Evolutionary conservation across 345 rosid species (phyloP), one percentile per base, ranked within the genome.

Genomic region (Camelina hispida): DNA sequence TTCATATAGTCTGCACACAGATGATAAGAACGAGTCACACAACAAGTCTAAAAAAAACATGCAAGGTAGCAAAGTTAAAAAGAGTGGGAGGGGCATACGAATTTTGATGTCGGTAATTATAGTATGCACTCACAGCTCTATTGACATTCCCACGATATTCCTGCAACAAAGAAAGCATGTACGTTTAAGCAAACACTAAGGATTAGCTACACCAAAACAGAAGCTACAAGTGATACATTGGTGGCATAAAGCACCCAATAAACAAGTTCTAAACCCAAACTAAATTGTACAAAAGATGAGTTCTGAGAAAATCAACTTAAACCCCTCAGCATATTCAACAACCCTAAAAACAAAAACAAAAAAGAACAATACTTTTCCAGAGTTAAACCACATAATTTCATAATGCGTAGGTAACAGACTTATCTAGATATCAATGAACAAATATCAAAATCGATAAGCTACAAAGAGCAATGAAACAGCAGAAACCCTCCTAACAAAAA

Each of bases 111-210:
- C 46, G 46, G 4, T 59, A 28, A 59, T 0, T 59, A 42, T 37
- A 59, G 64, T 59, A 59, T 5, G 43, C 23, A 37, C 37, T 59
- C 46, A 59, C 64, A 59, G 64, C 64, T 59, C 43, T 40, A 59
- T 59, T 59, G n/a, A 59, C 46, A 35, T 59, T 37, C 46, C 46
- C 64, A 7, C 40, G 43, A 37, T 35, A 37, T 18, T 18, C 28
- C 64, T 59, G 64, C 46, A 59, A 59, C 25, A 59, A 35, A 10
- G 8, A 17, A 16, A 59, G 13, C 61, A 55, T 28, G 61, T 55
- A 55, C 15, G 20, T 3, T 25, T n/a, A 6, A 12, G 60, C 18
- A 51, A 18, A 51, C 28, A n/a, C n/a, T n/a, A n/a, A n/a, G n/a
- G n/a, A n/a, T n/a, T n/a, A n/a, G n/a, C n/a, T n/a, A n/a, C n/a